These are phyloP conservation scores for Populus hybrid DNA, from an alignment of 441 rosid genomes.

Conservation along the genomic window DNA sequence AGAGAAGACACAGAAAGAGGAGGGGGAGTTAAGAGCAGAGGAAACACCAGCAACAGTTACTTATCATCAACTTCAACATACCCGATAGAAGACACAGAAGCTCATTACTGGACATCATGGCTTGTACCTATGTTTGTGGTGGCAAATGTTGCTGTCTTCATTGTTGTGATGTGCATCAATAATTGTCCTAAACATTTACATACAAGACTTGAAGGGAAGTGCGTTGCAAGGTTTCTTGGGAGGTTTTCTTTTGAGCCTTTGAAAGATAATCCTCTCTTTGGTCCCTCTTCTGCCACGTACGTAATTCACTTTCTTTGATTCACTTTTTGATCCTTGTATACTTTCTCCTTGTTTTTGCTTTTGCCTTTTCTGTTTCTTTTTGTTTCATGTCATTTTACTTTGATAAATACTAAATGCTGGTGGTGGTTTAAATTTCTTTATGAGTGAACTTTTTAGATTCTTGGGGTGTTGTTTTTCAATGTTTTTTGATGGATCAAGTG, in stretches of 20 bases:
- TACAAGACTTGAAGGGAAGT: conserved; percentile 38
- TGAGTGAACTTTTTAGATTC: background rate
- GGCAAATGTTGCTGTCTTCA: conserved; percentile 59
- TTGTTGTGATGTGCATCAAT: conserved; percentile 69
- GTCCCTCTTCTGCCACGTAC: conserved; percentile 89
- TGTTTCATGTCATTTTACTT: background rate
- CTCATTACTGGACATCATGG: conserved; percentile 84
- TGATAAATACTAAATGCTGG: background rate
- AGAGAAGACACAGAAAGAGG: conserved; percentile 38
- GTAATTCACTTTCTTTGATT: conserved; percentile 11
- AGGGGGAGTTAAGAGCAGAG: conserved; percentile 25
- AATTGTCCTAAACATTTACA: conserved; percentile 65
- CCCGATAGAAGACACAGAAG: conserved; percentile 33
- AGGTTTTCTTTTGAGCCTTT: conserved; percentile 83
- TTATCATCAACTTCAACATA: conserved; percentile 32
- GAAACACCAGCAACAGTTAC: conserved; percentile 5
- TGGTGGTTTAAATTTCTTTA: background rate
- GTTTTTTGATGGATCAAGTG: background rate
- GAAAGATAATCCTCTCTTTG: conserved; percentile 86
- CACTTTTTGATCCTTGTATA: background rate
- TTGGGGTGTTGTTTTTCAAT: background rate
- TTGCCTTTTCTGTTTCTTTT: background rate
- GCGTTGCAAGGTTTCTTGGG: conserved; percentile 73
- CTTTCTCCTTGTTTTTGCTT: background rate
- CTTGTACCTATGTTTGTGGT: conserved; percentile 70